A percentile compares a stretch with the other conserved stretches of the same genome.
Evolutionary conservation across 2,329 filamentous ascomycete species (phyloP).

Genomic region (Pyrenophora tritici-repentis): DNA sequence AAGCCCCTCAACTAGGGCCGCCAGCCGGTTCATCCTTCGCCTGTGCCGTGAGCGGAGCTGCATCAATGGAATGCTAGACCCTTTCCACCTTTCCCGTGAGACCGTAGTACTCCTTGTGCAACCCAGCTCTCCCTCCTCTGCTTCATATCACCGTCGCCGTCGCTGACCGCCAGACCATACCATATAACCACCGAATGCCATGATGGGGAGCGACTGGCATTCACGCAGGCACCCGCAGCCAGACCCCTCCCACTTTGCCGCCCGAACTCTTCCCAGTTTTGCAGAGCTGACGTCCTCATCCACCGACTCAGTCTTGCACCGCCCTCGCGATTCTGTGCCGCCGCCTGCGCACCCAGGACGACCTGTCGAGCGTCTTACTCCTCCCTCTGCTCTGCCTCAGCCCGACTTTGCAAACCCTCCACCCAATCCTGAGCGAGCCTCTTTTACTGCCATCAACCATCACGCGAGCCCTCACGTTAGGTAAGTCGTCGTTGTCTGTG

Average conservation of each 20-base stretch:
- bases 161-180: conserved; percentile 5
- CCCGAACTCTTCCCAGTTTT: conserved; percentile 29
- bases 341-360: conserved; percentile 6
- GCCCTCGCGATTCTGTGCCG: conserved; percentile 15
- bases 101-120: conserved; percentile 14
- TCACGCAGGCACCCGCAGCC: conserved; percentile 15
- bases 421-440: conserved; percentile 1
- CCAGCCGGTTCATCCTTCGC: conserved; percentile 13
- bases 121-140: conserved; percentile 9
- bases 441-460: conserved; percentile 22
- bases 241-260: conserved; percentile 13
- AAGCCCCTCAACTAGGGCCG: conserved; percentile 14
- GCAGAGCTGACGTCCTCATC: conserved; percentile 30
- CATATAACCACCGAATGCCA: conserved; percentile 13
- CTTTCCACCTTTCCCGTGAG: conserved; percentile 11
- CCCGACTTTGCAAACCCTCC: conserved; percentile 6
- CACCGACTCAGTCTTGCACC: conserved; percentile 23
- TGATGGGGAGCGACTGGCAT: conserved; percentile 25
- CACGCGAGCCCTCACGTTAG: conserved; percentile 24
- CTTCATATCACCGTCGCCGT: conserved; percentile 2
- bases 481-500: conserved; percentile 9
- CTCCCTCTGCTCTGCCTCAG: conserved; percentile 2
- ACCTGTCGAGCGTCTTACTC: conserved; percentile 12
- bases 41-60: conserved; percentile 12
- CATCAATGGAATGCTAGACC: conserved; percentile 14